A percentile compares a stretch with the other conserved stretches of the same genome.
Evolutionary conservation across 1,139 yeast genomes (phyloP).

Genomic region (Zygosaccharomyces pseudobailii): DNA sequence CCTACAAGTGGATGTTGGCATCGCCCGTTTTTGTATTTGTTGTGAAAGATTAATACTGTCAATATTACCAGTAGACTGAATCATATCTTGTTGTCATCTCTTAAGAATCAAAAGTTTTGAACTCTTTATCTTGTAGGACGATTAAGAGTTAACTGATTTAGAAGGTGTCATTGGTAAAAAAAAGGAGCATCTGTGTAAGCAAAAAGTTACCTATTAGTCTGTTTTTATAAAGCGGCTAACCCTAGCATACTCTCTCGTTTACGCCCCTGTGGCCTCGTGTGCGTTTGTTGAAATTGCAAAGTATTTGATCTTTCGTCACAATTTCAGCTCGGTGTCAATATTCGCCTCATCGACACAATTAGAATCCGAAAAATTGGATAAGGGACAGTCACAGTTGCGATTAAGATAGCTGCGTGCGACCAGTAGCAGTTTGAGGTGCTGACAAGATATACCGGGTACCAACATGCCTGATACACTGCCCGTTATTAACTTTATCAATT

Average conservation of each 20-base stretch:
- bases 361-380: background rate
- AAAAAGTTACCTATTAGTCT: background rate
- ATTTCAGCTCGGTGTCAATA: background rate
- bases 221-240: background rate
- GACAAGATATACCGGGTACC: background rate
- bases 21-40: background rate
- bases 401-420: background rate
- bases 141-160: too few relatives aligned
- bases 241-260: background rate
- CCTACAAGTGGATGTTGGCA: too few relatives aligned
- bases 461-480: constrained; percentile 17
- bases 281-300: background rate
- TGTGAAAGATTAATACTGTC: background rate
- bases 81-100: too few relatives aligned
- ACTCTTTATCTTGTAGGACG: too few relatives aligned
- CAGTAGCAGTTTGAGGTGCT: background rate
- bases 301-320: background rate
- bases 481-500: constrained; percentile 43
- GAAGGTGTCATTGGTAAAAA: too few relatives aligned
- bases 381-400: background rate
- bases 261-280: background rate
- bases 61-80: background rate
- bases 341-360: background rate
- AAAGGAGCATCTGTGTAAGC: background rate
- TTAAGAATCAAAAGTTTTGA: too few relatives aligned